Conservation (phyloP, 495 filamentous ascomycete species). For the Penicillium antarcticum region DNA sequence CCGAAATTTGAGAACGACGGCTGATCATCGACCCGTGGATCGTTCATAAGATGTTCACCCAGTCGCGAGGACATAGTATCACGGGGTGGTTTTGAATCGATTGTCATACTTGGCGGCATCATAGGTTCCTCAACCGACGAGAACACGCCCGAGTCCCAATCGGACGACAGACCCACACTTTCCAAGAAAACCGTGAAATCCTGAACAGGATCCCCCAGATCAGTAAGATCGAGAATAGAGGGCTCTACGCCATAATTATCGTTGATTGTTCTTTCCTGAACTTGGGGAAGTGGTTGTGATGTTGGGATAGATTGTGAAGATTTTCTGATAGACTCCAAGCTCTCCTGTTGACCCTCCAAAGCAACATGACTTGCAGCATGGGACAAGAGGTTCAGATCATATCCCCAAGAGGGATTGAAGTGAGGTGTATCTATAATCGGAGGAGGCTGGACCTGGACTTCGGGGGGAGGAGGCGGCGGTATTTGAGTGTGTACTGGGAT, state of each 20-base stretch:
- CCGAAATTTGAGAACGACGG: slow-evolving; percentile 63
- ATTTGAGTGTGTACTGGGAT: slow-evolving; percentile 40
- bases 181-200: slow-evolving; percentile 50
- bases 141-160: slow-evolving; percentile 50
- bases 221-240: slow-evolving; percentile 44
- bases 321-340: slow-evolving; percentile 42
- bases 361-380: slow-evolving; percentile 51
- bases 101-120: slow-evolving; percentile 33
- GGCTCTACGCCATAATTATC: slow-evolving; percentile 48
- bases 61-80: slow-evolving; percentile 30
- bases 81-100: slow-evolving; percentile 37
- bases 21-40: slow-evolving; percentile 38
- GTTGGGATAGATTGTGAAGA: slow-evolving; percentile 28
- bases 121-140: slow-evolving; percentile 45
- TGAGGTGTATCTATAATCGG: slow-evolving; percentile 44
- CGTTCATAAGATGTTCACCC: slow-evolving; percentile 36
- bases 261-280: slow-evolving; percentile 39
- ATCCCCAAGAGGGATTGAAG: slow-evolving; percentile 51
- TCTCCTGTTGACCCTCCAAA: slow-evolving; percentile 46
- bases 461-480: slow-evolving; percentile 32
- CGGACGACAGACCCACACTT: slow-evolving; percentile 48
- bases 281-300: slow-evolving; percentile 31
- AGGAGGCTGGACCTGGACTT: slow-evolving; percentile 39
- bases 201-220: slow-evolving; percentile 47
- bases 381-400: slow-evolving; percentile 47